Percentiles rank a stretch among this genome's conserved stretches.
These are phyloP conservation scores for Alternaria ethzedia DNA, from an alignment of 2,329 filamentous ascomycete species.

Conservation along the genomic window DNA sequence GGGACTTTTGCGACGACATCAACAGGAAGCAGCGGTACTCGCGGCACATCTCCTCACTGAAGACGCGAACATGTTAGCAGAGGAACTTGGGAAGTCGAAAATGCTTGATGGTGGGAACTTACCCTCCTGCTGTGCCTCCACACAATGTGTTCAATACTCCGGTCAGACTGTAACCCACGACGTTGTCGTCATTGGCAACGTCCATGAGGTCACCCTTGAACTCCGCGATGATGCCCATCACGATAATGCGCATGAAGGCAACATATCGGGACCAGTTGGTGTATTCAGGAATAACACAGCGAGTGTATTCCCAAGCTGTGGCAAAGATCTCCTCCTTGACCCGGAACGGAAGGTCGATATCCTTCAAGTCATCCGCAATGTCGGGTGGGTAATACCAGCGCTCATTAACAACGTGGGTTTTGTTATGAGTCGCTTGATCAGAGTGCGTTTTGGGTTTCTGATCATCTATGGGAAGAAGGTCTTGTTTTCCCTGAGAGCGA, in stretches of 20 bases:
- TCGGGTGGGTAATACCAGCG: constrained; percentile 8
- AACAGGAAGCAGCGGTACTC: constrained; percentile 17
- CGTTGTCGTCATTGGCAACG: neutral
- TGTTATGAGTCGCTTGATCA: neutral
- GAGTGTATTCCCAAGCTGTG: constrained; percentile 29
- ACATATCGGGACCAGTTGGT: constrained; percentile 30
- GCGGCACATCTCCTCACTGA: constrained; percentile 1
- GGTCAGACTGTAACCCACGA: constrained; percentile 1
- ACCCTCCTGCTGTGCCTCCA: neutral
- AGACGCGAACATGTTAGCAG: neutral
- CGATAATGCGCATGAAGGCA: constrained; percentile 26
- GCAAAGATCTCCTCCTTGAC: constrained; percentile 20
- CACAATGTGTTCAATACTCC: constrained; percentile 1
- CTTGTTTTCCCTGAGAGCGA: neutral
- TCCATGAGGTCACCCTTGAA: neutral
- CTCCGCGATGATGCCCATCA: constrained; percentile 4
- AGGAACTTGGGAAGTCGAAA: neutral
- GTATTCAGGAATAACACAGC: constrained; percentile 29
- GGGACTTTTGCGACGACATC: constrained; percentile 25
- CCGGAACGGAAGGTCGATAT: neutral
- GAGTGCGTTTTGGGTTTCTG: neutral
- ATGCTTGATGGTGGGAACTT: neutral
- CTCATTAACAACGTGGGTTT: neutral
- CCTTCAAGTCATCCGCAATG: constrained; percentile 4
- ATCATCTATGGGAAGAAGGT: neutral